These are phyloP conservation scores for Pichia sp. DNA, from an alignment of 1,139 yeast species.

Conservation along the genomic window DNA sequence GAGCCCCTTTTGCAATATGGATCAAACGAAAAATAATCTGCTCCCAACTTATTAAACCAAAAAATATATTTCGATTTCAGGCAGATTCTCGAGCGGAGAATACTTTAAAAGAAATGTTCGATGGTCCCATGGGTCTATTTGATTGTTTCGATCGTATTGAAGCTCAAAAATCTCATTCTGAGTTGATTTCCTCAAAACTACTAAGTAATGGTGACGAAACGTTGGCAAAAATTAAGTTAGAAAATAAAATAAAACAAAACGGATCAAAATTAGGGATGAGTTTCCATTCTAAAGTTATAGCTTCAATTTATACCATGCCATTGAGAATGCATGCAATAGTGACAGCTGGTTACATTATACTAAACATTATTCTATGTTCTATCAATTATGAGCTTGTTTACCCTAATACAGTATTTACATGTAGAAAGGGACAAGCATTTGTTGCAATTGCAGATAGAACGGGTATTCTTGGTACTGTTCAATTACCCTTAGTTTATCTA, in stretches of 20 bases:
- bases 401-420: constrained; percentile 27
- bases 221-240: background rate
- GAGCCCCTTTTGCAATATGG: constrained; percentile 22
- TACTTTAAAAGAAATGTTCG: constrained; percentile 2
- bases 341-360: constrained; percentile 22
- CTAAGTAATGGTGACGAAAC: background rate
- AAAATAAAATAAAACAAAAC: background rate
- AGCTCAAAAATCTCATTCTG: constrained; percentile 5
- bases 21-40: constrained; percentile 27
- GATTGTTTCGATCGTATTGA: constrained; percentile 3
- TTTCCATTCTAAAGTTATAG: constrained; percentile 4
- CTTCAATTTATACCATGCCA: constrained; percentile 21
- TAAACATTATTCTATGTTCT: constrained; percentile 24
- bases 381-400: constrained; percentile 23
- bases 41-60: constrained; percentile 25
- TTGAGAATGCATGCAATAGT: constrained; percentile 28
- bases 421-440: constrained; percentile 24
- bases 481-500: constrained; percentile 48
- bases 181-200: background rate
- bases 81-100: background rate
- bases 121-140: constrained; percentile 13
- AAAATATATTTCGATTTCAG: constrained; percentile 1
- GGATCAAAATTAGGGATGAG: constrained; percentile 5
- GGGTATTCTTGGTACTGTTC: constrained; percentile 48
- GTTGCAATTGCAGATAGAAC: constrained; percentile 52